A percentile compares a stretch with the other conserved stretches of the same genome.
Conservation (phyloP, 2,329 filamentous ascomycete genomes). For the Arthrobotrys musiformis region DNA sequence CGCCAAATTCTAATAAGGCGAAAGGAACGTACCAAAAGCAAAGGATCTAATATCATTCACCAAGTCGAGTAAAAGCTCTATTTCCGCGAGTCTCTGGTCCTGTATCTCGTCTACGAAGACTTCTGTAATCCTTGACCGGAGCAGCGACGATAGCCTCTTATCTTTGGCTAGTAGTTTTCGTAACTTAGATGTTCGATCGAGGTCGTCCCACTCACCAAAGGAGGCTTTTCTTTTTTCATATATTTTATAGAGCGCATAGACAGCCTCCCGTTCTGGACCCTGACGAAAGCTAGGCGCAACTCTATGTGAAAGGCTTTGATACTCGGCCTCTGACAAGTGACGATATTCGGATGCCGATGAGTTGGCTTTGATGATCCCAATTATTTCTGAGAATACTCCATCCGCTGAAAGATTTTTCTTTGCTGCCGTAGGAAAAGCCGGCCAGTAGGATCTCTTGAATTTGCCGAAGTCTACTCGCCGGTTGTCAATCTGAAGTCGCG, state of each 20-base stretch:
- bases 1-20: too few relatives aligned
- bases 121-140: conserved; percentile 23
- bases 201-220: conserved; percentile 32
- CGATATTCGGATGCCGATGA: neutral
- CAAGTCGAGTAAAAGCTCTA: conserved; percentile 27
- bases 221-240: conserved; percentile 33
- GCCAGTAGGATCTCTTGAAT: conserved; percentile 30
- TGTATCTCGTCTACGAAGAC: conserved; percentile 44
- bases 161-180: neutral
- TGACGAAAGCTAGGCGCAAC: conserved; percentile 9
- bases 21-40: conserved; percentile 5
- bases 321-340: conserved; percentile 5
- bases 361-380: conserved; percentile 15
- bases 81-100: conserved; percentile 35
- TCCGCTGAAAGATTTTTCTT: conserved; percentile 12
- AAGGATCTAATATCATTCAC: conserved; percentile 22
- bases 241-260: conserved; percentile 18
- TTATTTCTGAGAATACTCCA: conserved; percentile 30
- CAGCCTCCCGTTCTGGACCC: conserved; percentile 11
- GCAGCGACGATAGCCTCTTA: neutral
- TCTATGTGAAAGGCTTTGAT: conserved; percentile 18
- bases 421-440: neutral
- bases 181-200: conserved; percentile 21
- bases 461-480: conserved; percentile 24
- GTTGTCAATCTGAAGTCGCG: neutral